Evolutionary conservation across 148 eudicot species (phyloP).

Genomic region (Amaranthus hypochondriacus): DNA sequence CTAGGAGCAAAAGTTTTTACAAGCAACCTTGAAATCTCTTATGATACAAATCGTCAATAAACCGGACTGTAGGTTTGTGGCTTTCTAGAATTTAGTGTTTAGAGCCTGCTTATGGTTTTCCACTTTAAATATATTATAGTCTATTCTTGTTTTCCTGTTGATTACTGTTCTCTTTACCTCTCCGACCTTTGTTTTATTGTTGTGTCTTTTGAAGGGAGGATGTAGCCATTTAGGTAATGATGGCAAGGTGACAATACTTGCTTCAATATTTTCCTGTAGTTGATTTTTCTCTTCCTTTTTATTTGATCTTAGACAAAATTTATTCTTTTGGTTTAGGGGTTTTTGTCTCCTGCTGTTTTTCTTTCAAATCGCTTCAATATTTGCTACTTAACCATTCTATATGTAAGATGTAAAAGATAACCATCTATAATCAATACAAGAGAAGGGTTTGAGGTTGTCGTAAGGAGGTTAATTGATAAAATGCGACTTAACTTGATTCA

Average conservation of each 20-base stretch:
- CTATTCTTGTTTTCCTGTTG: no score
- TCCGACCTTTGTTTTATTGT: no score
- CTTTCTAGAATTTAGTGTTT: neutral
- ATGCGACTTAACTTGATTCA: neutral
- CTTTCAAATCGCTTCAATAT: neutral
- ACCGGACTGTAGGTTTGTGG: neutral
- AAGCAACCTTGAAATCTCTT: no score
- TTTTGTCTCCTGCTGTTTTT: neutral
- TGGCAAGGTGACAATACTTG: neutral
- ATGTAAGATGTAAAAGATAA: neutral
- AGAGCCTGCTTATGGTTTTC: neutral
- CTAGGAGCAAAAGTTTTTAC: no score
- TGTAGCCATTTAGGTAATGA: neutral
- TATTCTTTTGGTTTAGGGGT: neutral
- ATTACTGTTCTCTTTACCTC: no score
- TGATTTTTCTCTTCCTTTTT: neutral
- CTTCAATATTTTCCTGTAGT: neutral
- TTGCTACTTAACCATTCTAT: neutral
- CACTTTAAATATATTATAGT: no score
- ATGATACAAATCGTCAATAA: no score
- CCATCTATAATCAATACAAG: neutral
- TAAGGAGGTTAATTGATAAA: neutral
- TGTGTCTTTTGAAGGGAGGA: neutral
- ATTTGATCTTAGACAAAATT: neutral
- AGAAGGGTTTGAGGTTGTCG: neutral